phyloP scores from a whole-genome alignment of 495 filamentous ascomycete genomes.

The Penicillium cosmopolitanum region DNA sequence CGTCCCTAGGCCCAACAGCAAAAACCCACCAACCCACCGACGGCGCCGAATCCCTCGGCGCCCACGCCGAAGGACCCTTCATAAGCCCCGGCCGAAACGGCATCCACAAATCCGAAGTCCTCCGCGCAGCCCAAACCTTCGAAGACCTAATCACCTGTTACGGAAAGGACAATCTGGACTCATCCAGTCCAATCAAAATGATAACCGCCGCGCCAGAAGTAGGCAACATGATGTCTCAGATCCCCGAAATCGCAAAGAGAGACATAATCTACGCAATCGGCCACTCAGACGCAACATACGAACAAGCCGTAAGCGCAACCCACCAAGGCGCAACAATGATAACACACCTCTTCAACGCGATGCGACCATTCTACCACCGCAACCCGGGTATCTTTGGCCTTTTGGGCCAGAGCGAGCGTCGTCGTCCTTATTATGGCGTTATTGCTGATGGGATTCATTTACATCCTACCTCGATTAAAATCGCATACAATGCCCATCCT shows the following conservation, averaged over 20 bases:
- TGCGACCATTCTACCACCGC: conserved; percentile 82
- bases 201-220: conserved; percentile 83
- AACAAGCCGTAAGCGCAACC: conserved; percentile 68
- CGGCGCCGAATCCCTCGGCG: conserved; percentile 80
- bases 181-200: conserved; percentile 60
- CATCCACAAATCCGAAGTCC: conserved; percentile 68
- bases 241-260: conserved; percentile 59
- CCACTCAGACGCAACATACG: conserved; percentile 81
- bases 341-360: conserved; percentile 90
- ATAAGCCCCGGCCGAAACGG: conserved; percentile 72
- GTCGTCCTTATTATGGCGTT: conserved; percentile 60
- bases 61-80: conserved; percentile 86
- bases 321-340: conserved; percentile 77
- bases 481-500: conserved; percentile 62
- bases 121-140: conserved; percentile 56
- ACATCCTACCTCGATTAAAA: conserved; percentile 61
- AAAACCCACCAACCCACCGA: conserved; percentile 45
- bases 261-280: conserved; percentile 75
- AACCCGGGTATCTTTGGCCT: conserved; percentile 84
- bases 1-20: conserved; percentile 71
- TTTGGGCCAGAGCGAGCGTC: conserved; percentile 54
- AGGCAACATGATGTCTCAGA: conserved; percentile 61
- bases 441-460: conserved; percentile 68
- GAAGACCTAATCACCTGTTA: conserved; percentile 69
- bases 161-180: conserved; percentile 61